Base-by-base conservation (phyloP, 371 early-diverging fungal genomes). In the Amoeboradix gromovi region DNA sequence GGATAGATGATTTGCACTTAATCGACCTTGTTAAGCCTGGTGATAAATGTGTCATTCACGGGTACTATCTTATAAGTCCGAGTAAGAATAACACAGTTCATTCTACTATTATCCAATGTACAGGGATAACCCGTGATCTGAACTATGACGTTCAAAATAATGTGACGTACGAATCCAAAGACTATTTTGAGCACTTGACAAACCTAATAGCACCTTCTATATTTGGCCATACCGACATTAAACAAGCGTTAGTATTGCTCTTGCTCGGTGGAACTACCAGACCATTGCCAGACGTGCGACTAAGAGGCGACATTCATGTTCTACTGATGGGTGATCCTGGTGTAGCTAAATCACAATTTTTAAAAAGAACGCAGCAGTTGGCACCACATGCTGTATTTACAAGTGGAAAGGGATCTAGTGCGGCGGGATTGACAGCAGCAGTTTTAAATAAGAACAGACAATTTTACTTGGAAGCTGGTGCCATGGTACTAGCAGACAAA, bases 401-500 rank as follows among this genome's bases (percentile, higher is more conserved):
- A 0, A 85, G 86, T 69, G 92, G 92, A 68, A 90, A 90, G 73
- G 92, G 92, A 31, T 82, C 82, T 71, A 84, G 84, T 74, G 92
- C 92, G 5, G 92, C 90, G 1, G 92, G 92, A 70, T 75, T 91
- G 74, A 91, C 92, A 17, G 92, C 92, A 0, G 81, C 86, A 29
- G 90, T 91, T n/a, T 82, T 87, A 67, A 77, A 77, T 71, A 83
- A 85, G 30, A 73, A 84, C 84, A 84, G 98, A 30, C 96, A 94
- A 74, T 98, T 98, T 78, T 90, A 92, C 73, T 81, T 98, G 70
- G 99, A 99, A 80, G 99, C 97, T 66, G 99, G 99, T 31, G 99
- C 99, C 12, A 92, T 99, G 90, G 99, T 99, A 27, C 82, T 99
- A 69, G 97, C 97, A 0, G 99, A 98, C 77, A 93, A 94, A 66